Evolutionary conservation across 441 rosid genomes (phyloP).

Genomic region (Theobroma grandiflorum): DNA sequence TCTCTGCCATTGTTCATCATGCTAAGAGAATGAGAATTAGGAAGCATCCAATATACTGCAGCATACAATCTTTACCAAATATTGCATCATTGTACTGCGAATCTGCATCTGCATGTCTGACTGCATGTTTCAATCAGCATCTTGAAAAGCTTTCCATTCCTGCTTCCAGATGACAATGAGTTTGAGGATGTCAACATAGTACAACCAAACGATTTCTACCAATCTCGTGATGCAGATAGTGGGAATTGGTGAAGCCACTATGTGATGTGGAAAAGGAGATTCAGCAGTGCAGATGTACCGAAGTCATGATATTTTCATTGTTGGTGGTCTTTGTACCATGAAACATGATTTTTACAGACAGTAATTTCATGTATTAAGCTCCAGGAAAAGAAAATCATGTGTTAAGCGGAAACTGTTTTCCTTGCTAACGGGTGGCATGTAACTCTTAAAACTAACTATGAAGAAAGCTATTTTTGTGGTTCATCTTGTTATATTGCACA

Average conservation of each 20-base stretch:
- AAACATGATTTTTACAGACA: neutral
- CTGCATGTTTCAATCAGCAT: constrained; percentile 1
- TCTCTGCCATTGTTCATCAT: neutral
- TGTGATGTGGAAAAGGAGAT: neutral
- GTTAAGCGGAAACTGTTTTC: neutral
- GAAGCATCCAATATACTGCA: neutral
- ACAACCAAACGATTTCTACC: constrained; percentile 67
- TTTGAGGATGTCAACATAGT: constrained; percentile 82
- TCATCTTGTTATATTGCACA: neutral
- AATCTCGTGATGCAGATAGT: constrained; percentile 61
- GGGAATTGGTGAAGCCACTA: constrained; percentile 52
- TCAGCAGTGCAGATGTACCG: neutral
- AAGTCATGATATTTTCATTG: neutral
- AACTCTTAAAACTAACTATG: neutral
- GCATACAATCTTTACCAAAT: neutral
- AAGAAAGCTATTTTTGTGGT: neutral
- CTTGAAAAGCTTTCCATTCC: constrained; percentile 3
- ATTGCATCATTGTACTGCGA: neutral
- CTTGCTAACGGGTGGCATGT: neutral
- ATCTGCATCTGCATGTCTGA: neutral
- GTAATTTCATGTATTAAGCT: constrained; percentile 5
- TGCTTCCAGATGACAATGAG: constrained; percentile 68
- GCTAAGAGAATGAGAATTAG: neutral
- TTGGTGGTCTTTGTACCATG: neutral
- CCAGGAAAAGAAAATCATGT: neutral